Evolutionary conservation across 192 early-diverging fungal genomes (phyloP).

Genomic region (Backusella westeae): DNA sequence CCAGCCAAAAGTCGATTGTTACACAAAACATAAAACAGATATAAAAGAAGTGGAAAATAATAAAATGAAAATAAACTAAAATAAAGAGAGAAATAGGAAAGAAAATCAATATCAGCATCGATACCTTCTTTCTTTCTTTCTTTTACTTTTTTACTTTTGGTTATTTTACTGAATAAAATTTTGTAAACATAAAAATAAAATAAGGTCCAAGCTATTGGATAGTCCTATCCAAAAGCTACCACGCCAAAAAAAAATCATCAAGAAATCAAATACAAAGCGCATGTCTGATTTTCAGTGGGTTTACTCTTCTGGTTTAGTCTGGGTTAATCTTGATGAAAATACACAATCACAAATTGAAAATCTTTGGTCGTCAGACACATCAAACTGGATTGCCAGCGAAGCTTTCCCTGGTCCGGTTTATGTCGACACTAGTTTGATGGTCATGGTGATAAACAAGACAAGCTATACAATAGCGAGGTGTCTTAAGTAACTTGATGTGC

Average conservation of each 20-base stretch:
- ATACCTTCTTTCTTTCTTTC: neutral
- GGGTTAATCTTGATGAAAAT: slow-evolving; percentile 3
- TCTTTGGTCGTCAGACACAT: neutral
- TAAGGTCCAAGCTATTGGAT: neutral
- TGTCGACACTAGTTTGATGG: neutral
- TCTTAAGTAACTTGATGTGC: neutral
- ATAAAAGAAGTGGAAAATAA: neutral
- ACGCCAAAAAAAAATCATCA: neutral
- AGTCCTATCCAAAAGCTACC: neutral
- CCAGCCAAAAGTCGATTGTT: neutral
- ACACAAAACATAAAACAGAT: neutral
- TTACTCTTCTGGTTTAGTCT: slow-evolving; percentile 1
- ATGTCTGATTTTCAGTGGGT: slow-evolving; percentile 8
- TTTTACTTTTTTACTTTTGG: neutral
- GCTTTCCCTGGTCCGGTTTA: slow-evolving; percentile 7
- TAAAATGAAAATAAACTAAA: neutral
- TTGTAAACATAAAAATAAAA: neutral
- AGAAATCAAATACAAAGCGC: neutral
- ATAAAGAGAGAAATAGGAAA: neutral
- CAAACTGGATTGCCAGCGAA: slow-evolving; percentile 1
- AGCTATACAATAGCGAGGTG: slow-evolving; percentile 4
- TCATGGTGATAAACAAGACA: neutral
- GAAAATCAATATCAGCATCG: neutral
- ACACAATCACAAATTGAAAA: slow-evolving; percentile 1
- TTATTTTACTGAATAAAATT: neutral